Conservation (phyloP, 805 yeast species). For the Candida coleopterorum region DNA sequence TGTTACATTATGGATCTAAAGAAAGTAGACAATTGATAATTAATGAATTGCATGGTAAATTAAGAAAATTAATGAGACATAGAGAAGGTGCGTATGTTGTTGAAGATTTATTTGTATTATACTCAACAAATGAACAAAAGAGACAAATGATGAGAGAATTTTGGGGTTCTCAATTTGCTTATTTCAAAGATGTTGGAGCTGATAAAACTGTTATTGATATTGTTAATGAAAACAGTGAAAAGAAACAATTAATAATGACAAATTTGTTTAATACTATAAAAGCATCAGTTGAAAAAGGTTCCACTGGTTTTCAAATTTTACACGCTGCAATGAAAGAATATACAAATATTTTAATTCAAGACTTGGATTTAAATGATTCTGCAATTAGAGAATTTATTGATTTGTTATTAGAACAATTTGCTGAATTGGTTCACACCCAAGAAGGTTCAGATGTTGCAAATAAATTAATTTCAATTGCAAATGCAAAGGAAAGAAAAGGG, state of each 20-base stretch:
- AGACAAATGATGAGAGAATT: conserved; percentile 91
- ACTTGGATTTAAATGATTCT: conserved; percentile 36
- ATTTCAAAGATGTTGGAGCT: conserved; percentile 72
- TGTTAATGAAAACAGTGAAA: conserved; percentile 65
- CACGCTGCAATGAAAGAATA: conserved; percentile 96
- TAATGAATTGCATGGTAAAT: conserved; percentile 83
- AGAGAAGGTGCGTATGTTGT: conserved; percentile 97
- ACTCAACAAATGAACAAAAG: conserved; percentile 79
- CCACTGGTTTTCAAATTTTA: conserved; percentile 91
- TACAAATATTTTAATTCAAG: conserved; percentile 61
- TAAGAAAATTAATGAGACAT: conserved; percentile 90
- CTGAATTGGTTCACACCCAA: conserved; percentile 91
- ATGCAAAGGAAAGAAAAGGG: conserved; percentile 86
- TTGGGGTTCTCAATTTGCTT: conserved; percentile 94
- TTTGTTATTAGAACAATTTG: conserved; percentile 78
- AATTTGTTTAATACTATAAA: conserved; percentile 80
- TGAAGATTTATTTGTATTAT: conserved; percentile 84
- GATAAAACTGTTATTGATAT: conserved; percentile 62
- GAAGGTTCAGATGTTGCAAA: conserved; percentile 94
- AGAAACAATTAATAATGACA: conserved; percentile 65
- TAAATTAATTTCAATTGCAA: conserved; percentile 71
- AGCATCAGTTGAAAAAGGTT: conserved; percentile 91
- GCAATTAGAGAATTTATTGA: conserved; percentile 82
- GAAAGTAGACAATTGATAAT: conserved; percentile 71
- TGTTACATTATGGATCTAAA: conserved; percentile 88